Conservation (phyloP, 2,329 filamentous ascomycete species). For the Penicillium frequentans region DNA sequence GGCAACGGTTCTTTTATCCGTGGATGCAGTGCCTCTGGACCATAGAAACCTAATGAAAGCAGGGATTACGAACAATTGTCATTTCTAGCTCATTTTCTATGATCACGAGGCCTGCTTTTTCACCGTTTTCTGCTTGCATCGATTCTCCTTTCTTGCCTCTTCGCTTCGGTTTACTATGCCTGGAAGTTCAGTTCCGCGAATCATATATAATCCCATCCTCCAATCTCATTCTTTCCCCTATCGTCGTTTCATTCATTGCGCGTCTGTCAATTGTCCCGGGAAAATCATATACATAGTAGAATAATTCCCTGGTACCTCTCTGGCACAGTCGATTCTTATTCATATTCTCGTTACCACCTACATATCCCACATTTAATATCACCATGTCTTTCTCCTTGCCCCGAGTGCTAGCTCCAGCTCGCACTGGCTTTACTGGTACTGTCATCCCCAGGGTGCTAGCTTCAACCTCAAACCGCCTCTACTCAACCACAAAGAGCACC, state of each 20-base stretch:
- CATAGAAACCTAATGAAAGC: constrained; percentile 29
- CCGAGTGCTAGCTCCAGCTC: constrained; percentile 9
- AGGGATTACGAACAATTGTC: not conserved
- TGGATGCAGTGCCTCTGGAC: constrained; percentile 8
- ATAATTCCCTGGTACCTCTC: not conserved
- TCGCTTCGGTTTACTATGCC: no score
- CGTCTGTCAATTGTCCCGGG: not conserved
- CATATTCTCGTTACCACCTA: not conserved
- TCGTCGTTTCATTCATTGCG: not conserved
- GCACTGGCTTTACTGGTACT: constrained; percentile 9
- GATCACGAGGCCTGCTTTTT: constrained; percentile 25
- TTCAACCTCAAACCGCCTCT: constrained; percentile 14
- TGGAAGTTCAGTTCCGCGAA: not conserved
- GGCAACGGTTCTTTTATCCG: not conserved
- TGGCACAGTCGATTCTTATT: not conserved
- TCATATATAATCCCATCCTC: not conserved
- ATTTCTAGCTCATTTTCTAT: constrained; percentile 7
- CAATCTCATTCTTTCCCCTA: not conserved
- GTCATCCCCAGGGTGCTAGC: constrained; percentile 3
- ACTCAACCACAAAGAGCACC: constrained; percentile 20
- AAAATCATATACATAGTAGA: no score
- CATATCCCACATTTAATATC: not conserved
- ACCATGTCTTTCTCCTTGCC: constrained; percentile 15
- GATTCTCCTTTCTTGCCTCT: no score
- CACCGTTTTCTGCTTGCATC: constrained; percentile 11